These are phyloP conservation scores for Quercus agrifolia DNA, from an alignment of 306 rosid species.

Conservation along the genomic window DNA sequence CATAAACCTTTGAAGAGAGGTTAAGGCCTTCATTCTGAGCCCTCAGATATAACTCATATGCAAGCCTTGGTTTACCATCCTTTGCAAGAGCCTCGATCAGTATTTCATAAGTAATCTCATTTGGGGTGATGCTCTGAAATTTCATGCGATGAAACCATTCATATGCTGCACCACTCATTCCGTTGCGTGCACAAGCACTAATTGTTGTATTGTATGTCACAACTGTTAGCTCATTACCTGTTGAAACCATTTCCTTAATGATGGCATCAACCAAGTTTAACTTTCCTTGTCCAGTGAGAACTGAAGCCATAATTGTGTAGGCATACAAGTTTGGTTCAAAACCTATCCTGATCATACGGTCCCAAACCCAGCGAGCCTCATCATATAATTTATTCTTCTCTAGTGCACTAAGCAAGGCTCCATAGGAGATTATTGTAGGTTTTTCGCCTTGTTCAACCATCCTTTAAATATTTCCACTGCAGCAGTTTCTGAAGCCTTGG, in stretches of 20 bases:
- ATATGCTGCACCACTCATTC: slow-evolving; percentile 66
- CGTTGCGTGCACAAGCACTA: slow-evolving; percentile 65
- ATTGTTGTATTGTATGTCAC: slow-evolving; percentile 89
- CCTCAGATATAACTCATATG: slow-evolving; percentile 70
- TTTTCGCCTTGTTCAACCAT: slow-evolving; percentile 95
- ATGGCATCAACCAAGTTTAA: slow-evolving; percentile 69
- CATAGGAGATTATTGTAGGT: slow-evolving; percentile 82
- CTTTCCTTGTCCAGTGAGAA: slow-evolving; percentile 80
- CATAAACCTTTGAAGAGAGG: slow-evolving; percentile 73
- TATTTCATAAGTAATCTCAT: slow-evolving; percentile 74
- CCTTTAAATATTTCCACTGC: slow-evolving; percentile 77
- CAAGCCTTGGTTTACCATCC: slow-evolving; percentile 85
- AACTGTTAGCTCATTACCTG: slow-evolving; percentile 65
- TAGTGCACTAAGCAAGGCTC: slow-evolving; percentile 89
- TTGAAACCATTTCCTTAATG: slow-evolving; percentile 62
- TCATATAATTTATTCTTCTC: slow-evolving; percentile 90
- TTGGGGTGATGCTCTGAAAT: slow-evolving; percentile 63
- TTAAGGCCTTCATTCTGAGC: slow-evolving; percentile 63
- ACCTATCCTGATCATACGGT: slow-evolving; percentile 85
- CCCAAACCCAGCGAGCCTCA: slow-evolving; percentile 82
- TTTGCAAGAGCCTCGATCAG: slow-evolving; percentile 84
- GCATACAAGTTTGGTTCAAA: slow-evolving; percentile 70
- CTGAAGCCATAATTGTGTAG: slow-evolving; percentile 87
- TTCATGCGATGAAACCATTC: slow-evolving; percentile 94
- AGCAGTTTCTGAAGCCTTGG: slow-evolving; percentile 86